Conservation (phyloP, 1,284 basidiomycete genomes). For the Thecaphora thlaspeos region DNA sequence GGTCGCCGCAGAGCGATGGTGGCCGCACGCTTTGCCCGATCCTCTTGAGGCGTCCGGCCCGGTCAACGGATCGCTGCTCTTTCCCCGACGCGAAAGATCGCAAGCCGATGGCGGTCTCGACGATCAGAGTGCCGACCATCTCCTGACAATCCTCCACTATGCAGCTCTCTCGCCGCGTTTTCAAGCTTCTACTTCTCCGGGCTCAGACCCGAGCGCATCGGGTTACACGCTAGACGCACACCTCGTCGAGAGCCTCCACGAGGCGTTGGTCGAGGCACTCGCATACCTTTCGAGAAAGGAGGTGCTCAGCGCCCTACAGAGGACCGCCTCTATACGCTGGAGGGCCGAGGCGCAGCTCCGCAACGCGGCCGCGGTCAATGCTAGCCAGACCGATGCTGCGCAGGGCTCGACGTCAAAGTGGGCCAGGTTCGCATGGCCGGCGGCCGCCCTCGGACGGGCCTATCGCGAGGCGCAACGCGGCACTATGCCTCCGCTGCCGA, state of each 20-base stretch:
- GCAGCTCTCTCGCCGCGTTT: conserved; percentile 14
- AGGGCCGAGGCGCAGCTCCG: conserved; percentile 43
- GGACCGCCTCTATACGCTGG: conserved; percentile 47
- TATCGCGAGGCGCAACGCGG: conserved; percentile 33
- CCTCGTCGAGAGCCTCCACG: conserved; percentile 28
- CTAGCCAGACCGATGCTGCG: conserved; percentile 9
- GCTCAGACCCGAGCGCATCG: background rate
- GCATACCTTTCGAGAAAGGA: conserved; percentile 31
- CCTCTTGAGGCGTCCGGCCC: background rate
- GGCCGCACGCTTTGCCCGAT: background rate
- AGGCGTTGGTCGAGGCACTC: conserved; percentile 20
- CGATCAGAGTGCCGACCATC: conserved; percentile 25
- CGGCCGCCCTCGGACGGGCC: conserved; percentile 29
- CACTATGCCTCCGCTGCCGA: conserved; percentile 8
- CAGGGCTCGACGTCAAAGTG: conserved; percentile 17
- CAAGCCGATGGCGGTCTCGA: conserved; percentile 22
- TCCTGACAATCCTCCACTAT: conserved; percentile 29
- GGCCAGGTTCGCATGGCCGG: conserved; percentile 38
- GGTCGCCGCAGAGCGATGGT: background rate
- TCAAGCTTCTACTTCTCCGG: background rate
- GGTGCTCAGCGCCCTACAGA: conserved; percentile 33
- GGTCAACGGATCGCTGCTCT: background rate
- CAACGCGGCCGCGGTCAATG: conserved; percentile 22
- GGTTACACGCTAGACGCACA: conserved; percentile 18
- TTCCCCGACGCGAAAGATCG: background rate